Percentiles rank a stretch among this genome's conserved stretches.
Conservation (phyloP, 2,329 filamentous ascomycete genomes). For the Truncatella angustata region DNA sequence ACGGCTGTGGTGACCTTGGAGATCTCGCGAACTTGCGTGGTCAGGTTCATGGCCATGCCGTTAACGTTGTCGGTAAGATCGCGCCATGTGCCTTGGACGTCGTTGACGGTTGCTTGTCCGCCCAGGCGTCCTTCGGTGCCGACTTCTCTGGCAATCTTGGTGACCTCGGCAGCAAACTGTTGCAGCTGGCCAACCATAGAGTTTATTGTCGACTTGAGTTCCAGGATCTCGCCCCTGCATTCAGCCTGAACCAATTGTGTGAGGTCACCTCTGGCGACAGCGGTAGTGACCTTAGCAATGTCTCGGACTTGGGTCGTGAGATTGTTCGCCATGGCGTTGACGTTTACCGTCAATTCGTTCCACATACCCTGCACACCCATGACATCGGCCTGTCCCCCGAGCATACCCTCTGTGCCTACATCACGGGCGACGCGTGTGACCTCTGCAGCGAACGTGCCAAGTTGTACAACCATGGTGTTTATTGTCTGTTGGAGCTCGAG, state of each 20-base stretch:
- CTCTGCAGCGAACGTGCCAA: constrained; percentile 80
- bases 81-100: constrained; percentile 96
- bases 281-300: constrained; percentile 80
- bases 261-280: constrained; percentile 79
- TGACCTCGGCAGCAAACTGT: constrained; percentile 95
- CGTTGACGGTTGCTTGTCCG: constrained; percentile 92
- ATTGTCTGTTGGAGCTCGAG: constrained; percentile 81
- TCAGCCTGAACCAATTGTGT: constrained; percentile 96
- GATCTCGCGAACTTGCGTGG: constrained; percentile 96
- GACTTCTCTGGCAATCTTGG: constrained; percentile 93
- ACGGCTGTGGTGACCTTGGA: constrained; percentile 95
- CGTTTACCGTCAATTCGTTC: constrained; percentile 83
- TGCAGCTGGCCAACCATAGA: constrained; percentile 98
- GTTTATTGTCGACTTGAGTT: constrained; percentile 97
- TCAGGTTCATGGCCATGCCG: constrained; percentile 95
- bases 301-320: constrained; percentile 88
- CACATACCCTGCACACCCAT: constrained; percentile 85
- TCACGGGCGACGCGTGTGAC: constrained; percentile 80
- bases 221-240: constrained; percentile 86
- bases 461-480: constrained; percentile 86
- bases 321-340: constrained; percentile 86
- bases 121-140: constrained; percentile 92
- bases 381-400: constrained; percentile 80
- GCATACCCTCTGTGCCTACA: constrained; percentile 79
- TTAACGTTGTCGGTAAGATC: constrained; percentile 96